Evolutionary conservation across 164 flowering plant species (phyloP).

Genomic region (Stephania cephalantha): DNA sequence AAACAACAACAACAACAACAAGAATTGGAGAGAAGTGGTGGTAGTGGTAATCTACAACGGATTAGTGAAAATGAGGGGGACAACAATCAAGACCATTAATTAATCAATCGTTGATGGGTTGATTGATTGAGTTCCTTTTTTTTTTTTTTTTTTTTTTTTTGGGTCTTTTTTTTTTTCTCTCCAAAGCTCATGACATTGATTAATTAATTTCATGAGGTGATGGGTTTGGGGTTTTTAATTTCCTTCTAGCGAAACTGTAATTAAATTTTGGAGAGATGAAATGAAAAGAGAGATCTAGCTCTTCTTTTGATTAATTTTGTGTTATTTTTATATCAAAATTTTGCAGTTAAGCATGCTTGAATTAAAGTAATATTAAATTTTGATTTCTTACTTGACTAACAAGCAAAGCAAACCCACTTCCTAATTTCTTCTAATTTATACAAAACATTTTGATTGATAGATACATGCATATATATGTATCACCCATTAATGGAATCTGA

Average conservation of each 20-base stretch:
- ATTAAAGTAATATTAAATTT: no score
- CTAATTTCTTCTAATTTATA: no score
- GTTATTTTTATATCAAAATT: no score
- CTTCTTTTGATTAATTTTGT: background rate
- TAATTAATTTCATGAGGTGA: background rate
- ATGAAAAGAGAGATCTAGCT: constrained; percentile 8
- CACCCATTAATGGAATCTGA: no score
- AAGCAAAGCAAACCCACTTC: no score
- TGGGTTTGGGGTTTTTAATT: background rate
- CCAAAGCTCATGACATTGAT: background rate
- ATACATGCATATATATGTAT: no score
- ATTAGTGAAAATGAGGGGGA: background rate
- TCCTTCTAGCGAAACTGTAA: constrained; percentile 21
- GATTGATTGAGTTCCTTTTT: background rate
- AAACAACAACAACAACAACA: background rate
- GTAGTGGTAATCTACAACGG: background rate
- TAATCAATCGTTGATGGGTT: background rate
- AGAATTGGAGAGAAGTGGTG: background rate
- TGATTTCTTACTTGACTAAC: background rate
- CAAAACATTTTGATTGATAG: no score
- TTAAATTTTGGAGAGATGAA: constrained; percentile 24
- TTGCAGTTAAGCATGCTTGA: no score
- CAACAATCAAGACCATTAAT: background rate
- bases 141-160: background rate
- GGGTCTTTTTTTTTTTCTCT: background rate